Conservation (phyloP, 805 yeast genomes). For the Cephaloascus albidus region DNA sequence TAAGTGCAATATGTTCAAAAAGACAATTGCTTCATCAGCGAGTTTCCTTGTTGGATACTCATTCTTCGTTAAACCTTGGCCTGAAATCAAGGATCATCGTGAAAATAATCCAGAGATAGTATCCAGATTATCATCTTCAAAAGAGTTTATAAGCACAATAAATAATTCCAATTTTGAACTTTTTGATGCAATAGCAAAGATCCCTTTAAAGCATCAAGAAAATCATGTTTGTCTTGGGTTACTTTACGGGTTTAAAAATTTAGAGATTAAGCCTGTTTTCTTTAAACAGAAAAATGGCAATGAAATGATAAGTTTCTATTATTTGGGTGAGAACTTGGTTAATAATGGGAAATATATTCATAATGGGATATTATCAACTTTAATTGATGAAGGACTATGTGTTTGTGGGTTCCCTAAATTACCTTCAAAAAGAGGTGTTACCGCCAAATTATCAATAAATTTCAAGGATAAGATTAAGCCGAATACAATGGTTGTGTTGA, state of each 20-base stretch:
- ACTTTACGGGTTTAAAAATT: conserved; percentile 54
- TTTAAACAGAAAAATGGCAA: conserved; percentile 42
- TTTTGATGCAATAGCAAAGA: conserved; percentile 3
- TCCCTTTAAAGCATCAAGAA: conserved; percentile 49
- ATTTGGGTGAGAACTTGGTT: conserved; percentile 55
- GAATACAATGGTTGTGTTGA: conserved; percentile 53
- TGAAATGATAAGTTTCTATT: conserved; percentile 56
- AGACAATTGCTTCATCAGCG: no score
- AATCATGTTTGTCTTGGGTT: conserved; percentile 69
- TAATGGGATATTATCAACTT: conserved; percentile 70
- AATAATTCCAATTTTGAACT: neutral
- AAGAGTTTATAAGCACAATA: conserved; percentile 6
- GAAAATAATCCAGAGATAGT: conserved; percentile 13
- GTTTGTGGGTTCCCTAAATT: conserved; percentile 75
- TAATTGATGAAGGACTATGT: conserved; percentile 80
- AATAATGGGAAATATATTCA: conserved; percentile 72
- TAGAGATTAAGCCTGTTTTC: conserved; percentile 71
- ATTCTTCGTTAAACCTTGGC: conserved; percentile 13
- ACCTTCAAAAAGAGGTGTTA: conserved; percentile 81
- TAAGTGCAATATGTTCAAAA: no score
- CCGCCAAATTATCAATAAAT: conserved; percentile 64
- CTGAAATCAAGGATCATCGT: conserved; percentile 12
- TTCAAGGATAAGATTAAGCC: conserved; percentile 59
- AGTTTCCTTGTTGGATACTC: conserved; percentile 14
- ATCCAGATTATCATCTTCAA: conserved; percentile 15